Evolutionary conservation across 2,329 filamentous ascomycete species (phyloP).

Genomic region (Helicocarpus griseus): DNA sequence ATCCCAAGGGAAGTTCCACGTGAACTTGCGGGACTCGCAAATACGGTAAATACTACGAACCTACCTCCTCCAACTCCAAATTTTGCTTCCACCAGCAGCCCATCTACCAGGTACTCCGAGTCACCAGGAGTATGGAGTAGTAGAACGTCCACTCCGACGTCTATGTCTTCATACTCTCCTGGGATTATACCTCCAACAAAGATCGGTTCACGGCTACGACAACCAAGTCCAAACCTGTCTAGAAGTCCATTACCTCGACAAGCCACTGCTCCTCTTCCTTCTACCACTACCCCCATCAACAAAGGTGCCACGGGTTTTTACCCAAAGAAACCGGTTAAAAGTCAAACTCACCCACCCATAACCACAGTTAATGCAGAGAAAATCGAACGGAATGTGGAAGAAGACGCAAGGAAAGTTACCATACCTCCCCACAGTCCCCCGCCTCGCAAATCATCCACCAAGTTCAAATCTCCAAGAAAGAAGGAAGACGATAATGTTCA

Average conservation of each 20-base stretch:
- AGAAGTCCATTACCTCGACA: constrained; percentile 20
- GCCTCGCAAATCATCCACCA: constrained; percentile 52
- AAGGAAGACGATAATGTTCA: constrained; percentile 5
- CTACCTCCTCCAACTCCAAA: constrained; percentile 30
- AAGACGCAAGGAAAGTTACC: neutral
- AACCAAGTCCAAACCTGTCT: constrained; percentile 28
- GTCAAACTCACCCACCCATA: constrained; percentile 4
- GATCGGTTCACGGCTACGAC: constrained; percentile 24
- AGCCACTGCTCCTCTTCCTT: constrained; percentile 9
- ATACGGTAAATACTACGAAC: constrained; percentile 24
- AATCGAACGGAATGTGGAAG: neutral
- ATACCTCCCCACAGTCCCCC: constrained; percentile 50
- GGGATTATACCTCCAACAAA: constrained; percentile 35
- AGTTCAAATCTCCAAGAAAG: constrained; percentile 36
- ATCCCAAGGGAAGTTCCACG: constrained; percentile 21
- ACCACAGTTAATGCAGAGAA: neutral
- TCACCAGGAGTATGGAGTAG: constrained; percentile 38
- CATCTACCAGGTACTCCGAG: constrained; percentile 37
- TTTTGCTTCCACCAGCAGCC: constrained; percentile 31
- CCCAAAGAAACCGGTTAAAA: constrained; percentile 1
- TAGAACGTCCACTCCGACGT: constrained; percentile 40
- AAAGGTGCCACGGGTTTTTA: neutral
- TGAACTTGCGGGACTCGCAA: constrained; percentile 30
- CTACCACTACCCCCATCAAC: constrained; percentile 2
- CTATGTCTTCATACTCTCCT: constrained; percentile 41